These are phyloP conservation scores for Bipolaris cookei DNA, from an alignment of 2,329 filamentous ascomycete genomes.

Conservation along the genomic window DNA sequence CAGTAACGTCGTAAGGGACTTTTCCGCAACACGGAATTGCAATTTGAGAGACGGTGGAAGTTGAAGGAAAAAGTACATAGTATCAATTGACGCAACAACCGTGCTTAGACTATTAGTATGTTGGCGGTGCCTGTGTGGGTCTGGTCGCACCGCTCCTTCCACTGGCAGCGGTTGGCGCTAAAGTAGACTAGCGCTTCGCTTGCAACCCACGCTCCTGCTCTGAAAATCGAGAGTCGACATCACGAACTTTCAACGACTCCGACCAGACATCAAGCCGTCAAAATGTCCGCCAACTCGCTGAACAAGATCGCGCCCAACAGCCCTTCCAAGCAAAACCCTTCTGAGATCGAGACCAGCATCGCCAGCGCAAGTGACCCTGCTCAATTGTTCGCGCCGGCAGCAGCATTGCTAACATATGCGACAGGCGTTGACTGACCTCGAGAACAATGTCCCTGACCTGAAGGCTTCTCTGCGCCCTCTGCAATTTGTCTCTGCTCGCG, in stretches of 20 bases:
- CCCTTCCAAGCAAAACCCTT: conserved; percentile 93
- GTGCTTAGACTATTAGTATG: neutral
- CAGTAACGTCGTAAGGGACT: too few species aligned
- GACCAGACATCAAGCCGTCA: conserved; percentile 53
- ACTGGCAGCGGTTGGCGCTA: conserved; percentile 5
- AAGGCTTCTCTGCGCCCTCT: conserved; percentile 94
- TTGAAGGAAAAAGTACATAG: neutral
- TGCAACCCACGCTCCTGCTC: conserved; percentile 6
- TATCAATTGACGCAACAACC: neutral
- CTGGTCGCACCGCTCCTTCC: neutral
- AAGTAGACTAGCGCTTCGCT: conserved; percentile 13
- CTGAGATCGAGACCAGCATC: conserved; percentile 96
- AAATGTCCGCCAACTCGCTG: conserved; percentile 67
- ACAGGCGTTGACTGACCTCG: conserved; percentile 87
- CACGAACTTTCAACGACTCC: conserved; percentile 30
- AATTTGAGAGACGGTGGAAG: neutral
- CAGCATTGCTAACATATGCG: conserved; percentile 25
- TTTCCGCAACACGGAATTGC: too few species aligned
- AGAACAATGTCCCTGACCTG: conserved; percentile 98
- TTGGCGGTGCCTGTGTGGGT: neutral
- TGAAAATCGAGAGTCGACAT: conserved; percentile 6
- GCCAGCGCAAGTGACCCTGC: conserved; percentile 72
- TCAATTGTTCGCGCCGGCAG: conserved; percentile 10
- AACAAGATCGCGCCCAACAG: conserved; percentile 99
- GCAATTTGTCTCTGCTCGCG: conserved; percentile 98